Evolutionary conservation across 192 early-diverging fungal species (phyloP).

Genomic region (Coemansia biformis): DNA sequence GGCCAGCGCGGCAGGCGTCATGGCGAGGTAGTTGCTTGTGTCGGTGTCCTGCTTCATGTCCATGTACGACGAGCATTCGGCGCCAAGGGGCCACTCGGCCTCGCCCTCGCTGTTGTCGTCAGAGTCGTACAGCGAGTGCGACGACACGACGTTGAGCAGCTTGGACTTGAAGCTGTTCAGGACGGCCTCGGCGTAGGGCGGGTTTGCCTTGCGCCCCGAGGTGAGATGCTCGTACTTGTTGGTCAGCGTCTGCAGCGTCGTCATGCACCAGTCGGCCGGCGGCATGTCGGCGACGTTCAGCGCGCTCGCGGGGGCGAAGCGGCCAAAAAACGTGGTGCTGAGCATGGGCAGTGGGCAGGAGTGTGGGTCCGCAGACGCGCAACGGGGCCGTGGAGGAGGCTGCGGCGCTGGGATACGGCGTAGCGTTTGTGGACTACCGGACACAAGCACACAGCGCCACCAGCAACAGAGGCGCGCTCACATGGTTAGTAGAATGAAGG

Average conservation of each 20-base stretch:
- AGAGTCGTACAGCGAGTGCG: conserved; percentile 36
- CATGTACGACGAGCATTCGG: conserved; percentile 18
- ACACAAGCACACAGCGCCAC: not conserved
- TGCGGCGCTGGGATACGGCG: too few relatives aligned
- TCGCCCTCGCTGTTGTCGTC: conserved; percentile 38
- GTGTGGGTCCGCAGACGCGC: too few relatives aligned
- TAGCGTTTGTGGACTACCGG: not conserved
- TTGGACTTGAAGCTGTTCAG: conserved; percentile 54
- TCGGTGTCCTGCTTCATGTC: conserved; percentile 8
- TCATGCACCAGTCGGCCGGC: conserved; percentile 46
- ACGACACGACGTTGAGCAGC: conserved; percentile 37
- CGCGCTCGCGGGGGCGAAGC: conserved; percentile 7
- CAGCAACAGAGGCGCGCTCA: too few relatives aligned
- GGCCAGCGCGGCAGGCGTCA: conserved; percentile 14
- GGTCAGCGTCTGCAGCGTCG: conserved; percentile 37
- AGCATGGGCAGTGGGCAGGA: too few relatives aligned
- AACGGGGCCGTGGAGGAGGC: not conserved
- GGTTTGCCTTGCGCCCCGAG: conserved; percentile 48
- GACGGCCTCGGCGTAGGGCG: conserved; percentile 47
- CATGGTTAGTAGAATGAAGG: too few relatives aligned
- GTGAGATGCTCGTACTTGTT: conserved; percentile 52
- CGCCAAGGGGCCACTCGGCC: conserved; percentile 31
- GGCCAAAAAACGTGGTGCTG: conserved; percentile 19
- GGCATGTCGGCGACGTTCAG: conserved; percentile 31
- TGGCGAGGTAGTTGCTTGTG: conserved; percentile 27